Base-by-base conservation (phyloP, 306 rosid genomes). In the Rosa lucieae region DNA sequence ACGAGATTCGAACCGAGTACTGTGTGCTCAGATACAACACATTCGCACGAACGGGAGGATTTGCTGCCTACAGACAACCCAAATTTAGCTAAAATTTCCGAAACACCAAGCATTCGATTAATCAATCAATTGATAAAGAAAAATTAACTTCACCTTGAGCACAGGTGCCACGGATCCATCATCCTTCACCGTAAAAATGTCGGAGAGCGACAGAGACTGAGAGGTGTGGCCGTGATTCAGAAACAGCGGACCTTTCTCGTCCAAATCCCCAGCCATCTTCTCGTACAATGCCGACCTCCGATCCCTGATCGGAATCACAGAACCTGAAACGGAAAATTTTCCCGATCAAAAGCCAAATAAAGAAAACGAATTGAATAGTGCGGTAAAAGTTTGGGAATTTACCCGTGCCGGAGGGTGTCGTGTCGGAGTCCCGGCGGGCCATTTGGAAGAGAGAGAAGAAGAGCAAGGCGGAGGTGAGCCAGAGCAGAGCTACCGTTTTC, bases 21-120 rank as follows among this genome's bases (percentile, higher is more conserved):
- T 93, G 81, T 12, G 92, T 43, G 86, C 87, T 85, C 85, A 95
- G 67, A 83, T 91, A 88, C 93, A 95, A 77, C 8, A 91, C 98
- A 88, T 76, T 95, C 37, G 99, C 99, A 65, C 99, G 93, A 7
- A 95, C 93, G 0, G 99, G 96, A 80, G 99, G 99, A 86, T 85
- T 82, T 71, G 96, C 98, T 9, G 92, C 93, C 99, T 95, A 82
- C 79, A 84, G 14, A 81, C 58, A 67, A 73, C 26, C 26, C 37
- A 73, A 66, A 35, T 35, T 5, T 21, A 32, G 29, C 42, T 51
- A 46, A 65, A 40, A 35, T 23, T 46, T 35, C 32, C 15, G 17
- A 11, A 29, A n/a, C 42, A 29, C 20, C 17, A 79, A 58, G 32
- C 1, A 10, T 18, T 44, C 17, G 42, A 37, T 63, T 15, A 43